Percentiles rank a stretch among this genome's conserved stretches.
These are phyloP conservation scores for Lactarius deliciosus DNA, from an alignment of 768 basidiomycete genomes.

Conservation along the genomic window DNA sequence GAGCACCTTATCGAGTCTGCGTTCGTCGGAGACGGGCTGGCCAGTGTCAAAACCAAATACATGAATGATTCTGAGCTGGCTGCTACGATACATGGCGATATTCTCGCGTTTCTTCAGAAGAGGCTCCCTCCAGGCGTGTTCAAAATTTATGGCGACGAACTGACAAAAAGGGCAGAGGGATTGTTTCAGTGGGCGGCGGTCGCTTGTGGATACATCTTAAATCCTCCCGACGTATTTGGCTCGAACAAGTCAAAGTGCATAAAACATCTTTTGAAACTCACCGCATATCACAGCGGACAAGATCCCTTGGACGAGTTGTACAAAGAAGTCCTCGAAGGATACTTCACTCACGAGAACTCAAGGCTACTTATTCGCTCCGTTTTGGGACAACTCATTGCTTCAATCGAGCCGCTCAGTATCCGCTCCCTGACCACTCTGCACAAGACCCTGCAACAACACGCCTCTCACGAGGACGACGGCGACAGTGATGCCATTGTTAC, in stretches of 20 bases:
- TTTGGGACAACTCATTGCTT: neutral
- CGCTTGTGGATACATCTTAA: neutral
- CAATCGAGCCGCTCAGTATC: neutral
- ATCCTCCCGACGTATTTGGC: neutral
- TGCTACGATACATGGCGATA: neutral
- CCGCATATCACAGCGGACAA: neutral
- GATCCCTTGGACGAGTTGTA: neutral
- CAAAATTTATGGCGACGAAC: neutral
- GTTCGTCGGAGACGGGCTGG: neutral
- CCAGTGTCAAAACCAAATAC: neutral
- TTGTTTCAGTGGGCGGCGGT: neutral
- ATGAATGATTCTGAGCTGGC: neutral
- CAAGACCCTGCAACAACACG: too few relatives aligned
- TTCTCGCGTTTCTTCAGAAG: neutral
- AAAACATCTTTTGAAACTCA: neutral
- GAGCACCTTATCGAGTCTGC: neutral
- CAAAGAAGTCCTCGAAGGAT: neutral
- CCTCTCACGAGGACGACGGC: too few relatives aligned
- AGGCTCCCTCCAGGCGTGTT: neutral
- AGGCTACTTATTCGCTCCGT: neutral
- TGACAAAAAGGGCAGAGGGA: neutral
- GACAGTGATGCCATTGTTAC: neutral
- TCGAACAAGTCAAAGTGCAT: neutral
- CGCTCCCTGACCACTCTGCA: neutral
- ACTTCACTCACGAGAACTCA: neutral